Conservation (phyloP, 768 basidiomycete species). For the Boletus pseudo-olivaceus region DNA sequence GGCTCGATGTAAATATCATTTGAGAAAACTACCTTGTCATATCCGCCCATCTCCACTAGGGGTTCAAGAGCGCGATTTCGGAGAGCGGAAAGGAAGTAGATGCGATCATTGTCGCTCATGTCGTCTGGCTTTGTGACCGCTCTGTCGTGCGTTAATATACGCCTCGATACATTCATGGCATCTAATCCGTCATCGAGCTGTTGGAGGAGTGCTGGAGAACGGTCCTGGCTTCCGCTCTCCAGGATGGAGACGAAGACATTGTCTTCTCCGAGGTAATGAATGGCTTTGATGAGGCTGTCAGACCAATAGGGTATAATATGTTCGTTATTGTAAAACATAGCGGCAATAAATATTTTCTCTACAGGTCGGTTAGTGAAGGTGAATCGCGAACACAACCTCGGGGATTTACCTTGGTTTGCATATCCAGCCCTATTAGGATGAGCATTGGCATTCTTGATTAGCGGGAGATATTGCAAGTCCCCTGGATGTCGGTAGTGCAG, state of each 20-base stretch:
- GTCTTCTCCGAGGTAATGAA: conserved; percentile 37
- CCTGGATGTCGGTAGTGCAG: background rate
- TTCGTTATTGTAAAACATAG: conserved; percentile 40
- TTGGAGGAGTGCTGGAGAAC: conserved; percentile 9
- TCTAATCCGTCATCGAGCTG: conserved; percentile 7
- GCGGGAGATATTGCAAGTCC: conserved; percentile 14
- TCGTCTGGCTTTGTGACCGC: conserved; percentile 7
- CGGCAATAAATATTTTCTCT: conserved; percentile 24
- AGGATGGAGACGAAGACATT: conserved; percentile 43
- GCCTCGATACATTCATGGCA: conserved; percentile 9
- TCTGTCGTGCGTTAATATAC: conserved; percentile 11
- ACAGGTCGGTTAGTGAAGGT: background rate
- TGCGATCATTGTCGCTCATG: background rate
- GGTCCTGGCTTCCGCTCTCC: conserved; percentile 33
- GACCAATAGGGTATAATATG: conserved; percentile 39
- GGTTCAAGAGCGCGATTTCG: conserved; percentile 43
- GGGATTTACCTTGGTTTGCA: conserved; percentile 11
- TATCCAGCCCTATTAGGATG: conserved; percentile 14
- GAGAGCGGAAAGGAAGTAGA: conserved; percentile 18
- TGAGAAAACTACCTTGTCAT: conserved; percentile 39
- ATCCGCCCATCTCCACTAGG: conserved; percentile 33
- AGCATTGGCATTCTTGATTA: conserved; percentile 12
- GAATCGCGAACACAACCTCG: too few relatives aligned
- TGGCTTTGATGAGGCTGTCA: conserved; percentile 30
- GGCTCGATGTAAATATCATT: conserved; percentile 43